phyloP scores from a whole-genome alignment of 1,284 basidiomycete species.

The Trichosporon ovoides region DNA sequence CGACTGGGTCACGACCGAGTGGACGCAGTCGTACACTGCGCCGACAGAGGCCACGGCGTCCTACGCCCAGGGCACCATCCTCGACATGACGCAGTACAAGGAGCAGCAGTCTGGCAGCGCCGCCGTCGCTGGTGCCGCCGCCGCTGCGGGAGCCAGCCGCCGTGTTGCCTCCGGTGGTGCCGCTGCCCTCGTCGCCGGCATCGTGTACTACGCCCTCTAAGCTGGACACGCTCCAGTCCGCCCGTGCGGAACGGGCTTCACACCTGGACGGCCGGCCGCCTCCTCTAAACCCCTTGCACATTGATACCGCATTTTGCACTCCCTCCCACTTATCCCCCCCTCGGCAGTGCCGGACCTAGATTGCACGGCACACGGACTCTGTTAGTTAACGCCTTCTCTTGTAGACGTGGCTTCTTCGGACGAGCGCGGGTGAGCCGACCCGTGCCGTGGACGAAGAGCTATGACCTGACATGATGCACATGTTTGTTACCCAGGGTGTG shows the following conservation, averaged over 20 bases:
- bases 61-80: constrained; percentile 34
- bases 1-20: constrained; percentile 27
- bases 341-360: constrained; percentile 1
- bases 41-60: constrained; percentile 32
- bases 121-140: not conserved
- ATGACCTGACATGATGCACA: not conserved
- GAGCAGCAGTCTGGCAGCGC: constrained; percentile 4
- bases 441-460: too few relatives aligned
- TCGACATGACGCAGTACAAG: constrained; percentile 27
- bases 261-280: not conserved
- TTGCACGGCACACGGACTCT: constrained; percentile 2
- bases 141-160: not conserved
- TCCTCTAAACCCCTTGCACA: not conserved
- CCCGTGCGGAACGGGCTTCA: too few relatives aligned
- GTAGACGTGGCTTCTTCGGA: too few relatives aligned
- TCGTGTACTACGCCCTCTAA: not conserved
- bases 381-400: not conserved
- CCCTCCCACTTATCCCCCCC: not conserved
- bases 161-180: not conserved
- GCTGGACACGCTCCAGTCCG: not conserved
- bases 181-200: not conserved
- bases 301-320: not conserved
- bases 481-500: not conserved
- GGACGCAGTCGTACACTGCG: constrained; percentile 32
- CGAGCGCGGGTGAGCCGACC: not conserved